Percentiles rank a stretch among this genome's conserved stretches.
Conservation (phyloP, 2,329 filamentous ascomycete genomes). For the Microdochium bolleyi region DNA sequence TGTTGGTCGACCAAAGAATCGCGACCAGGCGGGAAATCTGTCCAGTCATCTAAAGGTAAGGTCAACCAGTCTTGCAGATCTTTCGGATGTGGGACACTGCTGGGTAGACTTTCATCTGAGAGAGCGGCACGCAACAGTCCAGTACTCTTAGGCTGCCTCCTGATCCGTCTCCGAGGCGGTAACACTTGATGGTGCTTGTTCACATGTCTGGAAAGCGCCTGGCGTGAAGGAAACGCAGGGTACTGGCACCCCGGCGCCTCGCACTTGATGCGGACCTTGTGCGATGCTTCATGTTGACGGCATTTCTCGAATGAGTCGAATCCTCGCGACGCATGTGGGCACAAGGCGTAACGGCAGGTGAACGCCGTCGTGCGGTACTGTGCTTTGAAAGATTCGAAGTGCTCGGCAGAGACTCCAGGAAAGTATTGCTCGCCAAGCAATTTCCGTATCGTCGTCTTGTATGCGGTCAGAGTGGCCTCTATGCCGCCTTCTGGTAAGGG, state of each 20-base stretch:
- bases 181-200: background rate
- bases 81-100: background rate
- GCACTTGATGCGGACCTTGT: slow-evolving; percentile 3
- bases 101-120: background rate
- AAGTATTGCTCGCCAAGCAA: slow-evolving; percentile 4
- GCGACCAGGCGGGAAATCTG: background rate
- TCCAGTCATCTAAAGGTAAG: background rate
- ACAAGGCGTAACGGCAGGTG: slow-evolving; percentile 8
- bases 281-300: slow-evolving; percentile 7
- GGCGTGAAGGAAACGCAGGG: slow-evolving; percentile 2
- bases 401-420: slow-evolving; percentile 1
- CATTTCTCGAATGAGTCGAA: slow-evolving; percentile 7
- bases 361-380: slow-evolving; percentile 5
- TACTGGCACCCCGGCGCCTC: slow-evolving; percentile 4
- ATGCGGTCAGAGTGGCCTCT: background rate
- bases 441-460: slow-evolving; percentile 3
- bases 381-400: slow-evolving; percentile 8
- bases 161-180: background rate
- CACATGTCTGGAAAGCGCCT: background rate
- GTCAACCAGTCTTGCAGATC: background rate
- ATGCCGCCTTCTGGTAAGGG: background rate
- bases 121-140: background rate
- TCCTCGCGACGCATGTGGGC: slow-evolving; percentile 7
- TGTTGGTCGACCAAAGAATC: background rate
- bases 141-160: background rate